Conservation (phyloP, 495 filamentous ascomycete genomes). For the Sporormia fimetaria region DNA sequence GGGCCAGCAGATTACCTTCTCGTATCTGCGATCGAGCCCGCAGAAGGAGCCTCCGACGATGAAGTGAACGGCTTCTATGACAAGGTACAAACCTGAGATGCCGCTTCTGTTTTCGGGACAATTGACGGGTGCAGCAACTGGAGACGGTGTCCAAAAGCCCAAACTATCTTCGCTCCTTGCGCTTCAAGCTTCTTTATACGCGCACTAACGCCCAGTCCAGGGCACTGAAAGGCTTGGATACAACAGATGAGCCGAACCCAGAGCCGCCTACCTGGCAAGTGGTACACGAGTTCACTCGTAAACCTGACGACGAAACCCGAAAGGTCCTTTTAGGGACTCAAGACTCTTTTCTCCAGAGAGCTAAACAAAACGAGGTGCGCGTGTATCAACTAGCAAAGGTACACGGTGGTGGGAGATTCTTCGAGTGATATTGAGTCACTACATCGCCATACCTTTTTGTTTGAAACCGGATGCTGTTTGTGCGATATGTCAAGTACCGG, state of each 20-base stretch:
- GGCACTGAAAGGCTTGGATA: constrained; percentile 17
- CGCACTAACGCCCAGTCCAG: constrained; percentile 20
- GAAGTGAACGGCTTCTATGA: constrained; percentile 25
- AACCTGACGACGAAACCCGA: constrained; percentile 4
- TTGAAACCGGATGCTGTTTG: too few species aligned
- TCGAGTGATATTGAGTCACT: constrained; percentile 3
- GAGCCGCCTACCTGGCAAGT: constrained; percentile 20
- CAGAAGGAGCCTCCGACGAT: constrained; percentile 8
- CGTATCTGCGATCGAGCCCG: constrained; percentile 18
- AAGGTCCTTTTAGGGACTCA: not conserved
- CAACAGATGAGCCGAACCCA: constrained; percentile 22
- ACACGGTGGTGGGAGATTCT: constrained; percentile 16
- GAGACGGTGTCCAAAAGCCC: constrained; percentile 9
- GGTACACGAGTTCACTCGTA: constrained; percentile 16
- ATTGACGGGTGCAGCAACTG: constrained; percentile 10
- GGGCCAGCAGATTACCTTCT: constrained; percentile 15
- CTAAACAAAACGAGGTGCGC: constrained; percentile 17
- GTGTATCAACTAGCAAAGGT: constrained; percentile 13
- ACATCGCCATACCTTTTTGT: too few species aligned
- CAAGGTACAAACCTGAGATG: too few species aligned
- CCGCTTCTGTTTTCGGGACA: too few species aligned
- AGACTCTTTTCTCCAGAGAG: constrained; percentile 6
- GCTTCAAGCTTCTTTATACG: constrained; percentile 19
- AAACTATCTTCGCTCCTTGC: constrained; percentile 22
- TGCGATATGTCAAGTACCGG: too few species aligned